Evolutionary conservation across 345 rosid genomes (phyloP).

Genomic region (Alliaria petiolata): DNA sequence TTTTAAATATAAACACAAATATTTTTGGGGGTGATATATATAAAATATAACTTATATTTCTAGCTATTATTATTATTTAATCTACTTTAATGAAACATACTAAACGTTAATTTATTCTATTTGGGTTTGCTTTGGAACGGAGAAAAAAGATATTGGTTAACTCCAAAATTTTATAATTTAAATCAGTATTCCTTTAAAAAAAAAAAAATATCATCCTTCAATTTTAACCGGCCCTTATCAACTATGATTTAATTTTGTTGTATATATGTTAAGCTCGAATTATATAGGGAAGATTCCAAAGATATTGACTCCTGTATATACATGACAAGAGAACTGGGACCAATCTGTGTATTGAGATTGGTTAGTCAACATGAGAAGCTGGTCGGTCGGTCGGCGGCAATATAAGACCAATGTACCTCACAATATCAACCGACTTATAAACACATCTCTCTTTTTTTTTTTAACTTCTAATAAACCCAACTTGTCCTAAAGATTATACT

Average conservation of each 20-base stretch:
- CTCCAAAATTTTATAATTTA: neutral
- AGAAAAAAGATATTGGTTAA: neutral
- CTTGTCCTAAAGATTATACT: neutral
- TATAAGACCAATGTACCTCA: slow-evolving; percentile 21
- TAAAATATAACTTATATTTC: no score
- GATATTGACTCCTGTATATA: neutral
- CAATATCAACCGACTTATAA: neutral
- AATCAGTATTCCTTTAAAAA: neutral
- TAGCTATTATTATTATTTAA: no score
- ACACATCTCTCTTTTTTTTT: no score
- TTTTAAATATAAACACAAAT: no score
- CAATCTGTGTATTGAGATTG: slow-evolving; percentile 6
- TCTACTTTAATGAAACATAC: no score
- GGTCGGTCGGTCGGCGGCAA: slow-evolving; percentile 29
- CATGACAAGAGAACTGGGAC: slow-evolving; percentile 22
- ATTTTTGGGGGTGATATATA: no score
- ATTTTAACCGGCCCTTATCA: neutral
- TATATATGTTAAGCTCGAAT: neutral
- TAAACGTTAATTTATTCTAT: neutral
- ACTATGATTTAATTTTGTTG: neutral
- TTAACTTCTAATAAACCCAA: no score
- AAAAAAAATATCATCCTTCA: neutral
- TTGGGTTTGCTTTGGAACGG: neutral
- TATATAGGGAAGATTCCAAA: neutral
- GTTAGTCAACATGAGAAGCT: slow-evolving; percentile 26